Base-by-base conservation (phyloP, 257 asterid species). In the Ballota nigra region DNA sequence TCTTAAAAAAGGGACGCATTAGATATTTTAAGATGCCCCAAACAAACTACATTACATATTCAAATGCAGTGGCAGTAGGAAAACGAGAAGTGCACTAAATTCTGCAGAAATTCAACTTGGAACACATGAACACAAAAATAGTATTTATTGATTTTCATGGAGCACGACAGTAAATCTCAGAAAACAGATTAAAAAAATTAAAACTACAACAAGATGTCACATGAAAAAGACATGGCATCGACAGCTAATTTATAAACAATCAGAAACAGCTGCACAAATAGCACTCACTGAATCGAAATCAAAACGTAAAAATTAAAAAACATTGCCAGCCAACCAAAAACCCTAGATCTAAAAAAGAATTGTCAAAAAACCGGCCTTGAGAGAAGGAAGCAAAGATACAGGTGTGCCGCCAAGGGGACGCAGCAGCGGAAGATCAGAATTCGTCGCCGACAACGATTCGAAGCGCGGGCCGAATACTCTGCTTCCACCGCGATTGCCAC, bases 401-500 rank as follows among this genome's bases (percentile, higher is more conserved):
- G 76, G 59, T 69, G 63, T 40, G 55, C 81, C 83, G 79, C 86
- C 89, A 56, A 74, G 85, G 8, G 93, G 86, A 49, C 90, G 90
- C 77, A 84, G 76, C 69, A 77, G 61, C 19, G 87, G 75, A 70
- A 78, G 84, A 84, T 84, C 89, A 64, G 86, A 81, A 81, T 65
- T 76, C 45, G 40, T 1, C 57, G 83, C n/a, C n/a, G n/a, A n/a
- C n/a, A n/a, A 75, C 51, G 81, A 41, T 22, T 83, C 87, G 31
- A 81, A 82, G 68, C 88, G 88, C 24, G 83, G 70, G 69, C 83
- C 88, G 70, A 83, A 79, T 57, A 83, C 76, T 74, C 90, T 81
- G 80, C 79, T 75, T 26, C 85, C 88, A 24, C 90, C 81, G 79
- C 90, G 88, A 80, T 58, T 79, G 76, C 90, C 93, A 40, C 89